Conservation (phyloP, 2,329 filamentous ascomycete genomes). For the Aspergillus novofumigatus region DNA sequence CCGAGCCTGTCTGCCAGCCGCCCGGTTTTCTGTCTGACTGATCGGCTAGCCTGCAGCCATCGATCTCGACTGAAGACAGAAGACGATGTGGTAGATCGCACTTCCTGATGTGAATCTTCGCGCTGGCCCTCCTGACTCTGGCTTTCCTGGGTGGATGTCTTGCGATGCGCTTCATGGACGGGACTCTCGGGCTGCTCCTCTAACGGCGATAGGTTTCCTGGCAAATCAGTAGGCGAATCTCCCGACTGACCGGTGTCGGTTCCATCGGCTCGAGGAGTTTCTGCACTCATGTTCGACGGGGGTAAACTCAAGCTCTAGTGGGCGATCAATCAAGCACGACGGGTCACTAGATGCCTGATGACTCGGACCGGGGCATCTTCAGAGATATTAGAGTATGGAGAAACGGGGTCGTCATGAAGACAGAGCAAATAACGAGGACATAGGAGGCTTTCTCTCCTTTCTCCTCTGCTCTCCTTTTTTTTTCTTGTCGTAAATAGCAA, state of each 20-base stretch:
- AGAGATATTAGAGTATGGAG: background rate
- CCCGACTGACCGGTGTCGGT: background rate
- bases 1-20: constrained; percentile 3
- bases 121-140: background rate
- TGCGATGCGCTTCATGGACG: background rate
- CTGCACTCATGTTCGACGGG: background rate
- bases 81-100: background rate
- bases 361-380: background rate
- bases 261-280: background rate
- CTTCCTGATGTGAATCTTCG: background rate
- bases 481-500: background rate
- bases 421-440: background rate
- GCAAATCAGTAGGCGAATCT: background rate
- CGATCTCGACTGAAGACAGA: constrained; percentile 2
- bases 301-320: background rate
- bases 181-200: background rate
- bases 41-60: constrained; percentile 1
- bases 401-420: background rate
- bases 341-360: background rate
- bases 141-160: background rate
- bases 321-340: background rate
- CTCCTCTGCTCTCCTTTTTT: background rate
- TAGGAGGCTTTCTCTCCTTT: background rate
- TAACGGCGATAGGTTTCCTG: background rate
- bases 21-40: constrained; percentile 2